Evolutionary conservation across 495 filamentous ascomycete species (phyloP).

Genomic region (Podospora fimiseda): DNA sequence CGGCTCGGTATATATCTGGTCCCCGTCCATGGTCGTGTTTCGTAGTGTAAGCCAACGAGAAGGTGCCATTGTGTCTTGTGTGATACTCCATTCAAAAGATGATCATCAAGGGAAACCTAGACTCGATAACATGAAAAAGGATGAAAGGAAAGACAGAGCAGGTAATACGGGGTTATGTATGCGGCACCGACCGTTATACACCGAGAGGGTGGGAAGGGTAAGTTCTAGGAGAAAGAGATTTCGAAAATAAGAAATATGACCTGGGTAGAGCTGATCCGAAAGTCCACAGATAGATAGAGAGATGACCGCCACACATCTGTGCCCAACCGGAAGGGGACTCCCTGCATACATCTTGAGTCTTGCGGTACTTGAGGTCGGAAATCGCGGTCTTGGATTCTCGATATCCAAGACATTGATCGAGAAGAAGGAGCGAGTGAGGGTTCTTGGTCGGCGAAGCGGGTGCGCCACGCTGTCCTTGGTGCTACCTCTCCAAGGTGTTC

Average conservation of each 20-base stretch:
- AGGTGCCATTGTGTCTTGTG: constrained; percentile 11
- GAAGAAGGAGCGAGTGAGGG: neutral
- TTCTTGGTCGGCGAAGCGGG: neutral
- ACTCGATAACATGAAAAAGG: neutral
- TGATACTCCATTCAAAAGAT: constrained; percentile 1
- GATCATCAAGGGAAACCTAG: neutral
- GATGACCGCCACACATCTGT: neutral
- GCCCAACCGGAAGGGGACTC: neutral
- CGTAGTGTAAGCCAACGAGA: neutral
- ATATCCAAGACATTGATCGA: neutral
- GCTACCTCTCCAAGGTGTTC: neutral
- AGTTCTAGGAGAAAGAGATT: neutral
- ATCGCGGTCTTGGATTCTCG: neutral
- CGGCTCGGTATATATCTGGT: constrained; percentile 19
- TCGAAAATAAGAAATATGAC: neutral
- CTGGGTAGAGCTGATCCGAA: neutral
- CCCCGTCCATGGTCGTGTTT: neutral
- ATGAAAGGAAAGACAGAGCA: neutral
- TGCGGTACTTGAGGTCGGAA: neutral
- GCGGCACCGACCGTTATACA: neutral
- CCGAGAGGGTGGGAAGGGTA: neutral
- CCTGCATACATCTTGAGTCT: neutral
- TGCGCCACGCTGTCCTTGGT: neutral
- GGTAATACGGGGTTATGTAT: neutral
- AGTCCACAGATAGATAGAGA: no score